Conservation (phyloP, 257 asterid species). For the Plantago major region DNA sequence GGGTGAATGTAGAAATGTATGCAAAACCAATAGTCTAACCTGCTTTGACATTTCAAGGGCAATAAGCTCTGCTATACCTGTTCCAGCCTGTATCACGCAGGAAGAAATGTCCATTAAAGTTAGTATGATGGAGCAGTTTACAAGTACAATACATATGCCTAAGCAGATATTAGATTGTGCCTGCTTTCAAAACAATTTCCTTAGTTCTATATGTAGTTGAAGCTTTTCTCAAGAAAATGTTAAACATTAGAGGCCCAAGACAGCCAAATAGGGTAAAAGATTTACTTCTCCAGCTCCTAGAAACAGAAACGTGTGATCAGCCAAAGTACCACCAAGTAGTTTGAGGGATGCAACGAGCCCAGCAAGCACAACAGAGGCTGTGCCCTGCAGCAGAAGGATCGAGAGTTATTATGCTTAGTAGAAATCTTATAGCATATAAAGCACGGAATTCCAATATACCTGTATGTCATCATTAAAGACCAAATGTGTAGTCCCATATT, state of each 20-base stretch:
- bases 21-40: constrained; percentile 33
- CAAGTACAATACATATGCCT: background rate
- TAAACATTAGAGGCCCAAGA: background rate
- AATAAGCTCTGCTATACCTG: constrained; percentile 94
- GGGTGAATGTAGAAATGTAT: background rate
- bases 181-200: no score
- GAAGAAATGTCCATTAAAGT: constrained; percentile 1
- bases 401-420: background rate
- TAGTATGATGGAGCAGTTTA: background rate
- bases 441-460: constrained; percentile 35
- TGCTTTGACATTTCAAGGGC: constrained; percentile 87
- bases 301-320: constrained; percentile 87
- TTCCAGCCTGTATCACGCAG: constrained; percentile 76
- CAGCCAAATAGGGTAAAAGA: constrained; percentile 9
- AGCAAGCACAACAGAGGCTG: constrained; percentile 88
- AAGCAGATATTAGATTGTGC: no score
- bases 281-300: constrained; percentile 98
- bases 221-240: background rate
- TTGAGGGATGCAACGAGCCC: constrained; percentile 89
- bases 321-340: constrained; percentile 80
- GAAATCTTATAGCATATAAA: constrained; percentile 3
- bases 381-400: constrained; percentile 58
- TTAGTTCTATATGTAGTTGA: background rate
- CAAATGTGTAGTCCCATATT: constrained; percentile 84
- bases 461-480: constrained; percentile 94